A percentile compares a stretch with the other conserved stretches of the same genome.
phyloP scores from a whole-genome alignment of 805 yeast genomes.

The Priceomyces haplophilus region DNA sequence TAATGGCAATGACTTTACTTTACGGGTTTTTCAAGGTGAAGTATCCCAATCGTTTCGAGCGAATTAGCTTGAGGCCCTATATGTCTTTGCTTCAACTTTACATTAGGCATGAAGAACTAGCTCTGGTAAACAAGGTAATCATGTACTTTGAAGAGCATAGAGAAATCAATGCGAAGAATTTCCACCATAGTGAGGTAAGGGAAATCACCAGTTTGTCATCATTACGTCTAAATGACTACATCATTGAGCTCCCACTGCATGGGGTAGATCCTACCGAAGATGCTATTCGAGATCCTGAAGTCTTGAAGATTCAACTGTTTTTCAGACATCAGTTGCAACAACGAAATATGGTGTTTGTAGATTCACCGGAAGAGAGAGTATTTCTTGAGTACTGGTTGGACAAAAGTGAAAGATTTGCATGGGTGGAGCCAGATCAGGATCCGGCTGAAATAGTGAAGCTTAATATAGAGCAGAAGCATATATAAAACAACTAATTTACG shows the following conservation, averaged over 20 bases:
- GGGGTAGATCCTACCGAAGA: constrained; percentile 1
- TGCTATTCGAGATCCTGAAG: constrained; percentile 5
- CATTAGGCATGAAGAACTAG: constrained; percentile 30
- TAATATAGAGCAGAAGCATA: constrained; percentile 9
- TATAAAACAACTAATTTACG: not conserved
- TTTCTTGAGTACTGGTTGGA: constrained; percentile 37
- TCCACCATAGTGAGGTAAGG: constrained; percentile 32
- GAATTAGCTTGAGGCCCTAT: constrained; percentile 40
- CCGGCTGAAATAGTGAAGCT: constrained; percentile 35
- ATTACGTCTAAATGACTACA: constrained; percentile 19
- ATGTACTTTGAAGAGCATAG: constrained; percentile 41
- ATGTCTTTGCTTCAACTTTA: constrained; percentile 23
- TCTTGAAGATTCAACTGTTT: constrained; percentile 14
- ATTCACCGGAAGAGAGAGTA: constrained; percentile 32
- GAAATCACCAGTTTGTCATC: constrained; percentile 14
- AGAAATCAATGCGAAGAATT: constrained; percentile 40
- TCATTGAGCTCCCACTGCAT: constrained; percentile 21
- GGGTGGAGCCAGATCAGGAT: constrained; percentile 48
- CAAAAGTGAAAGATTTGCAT: constrained; percentile 34
- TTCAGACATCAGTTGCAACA: constrained; percentile 20
- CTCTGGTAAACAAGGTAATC: constrained; percentile 31
- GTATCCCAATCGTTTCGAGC: constrained; percentile 15
- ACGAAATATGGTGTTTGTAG: constrained; percentile 36
- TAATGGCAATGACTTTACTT: constrained; percentile 3
- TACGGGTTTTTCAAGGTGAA: constrained; percentile 8